Conservation (phyloP, 495 filamentous ascomycete genomes). For the Aspergillus wentii region DNA sequence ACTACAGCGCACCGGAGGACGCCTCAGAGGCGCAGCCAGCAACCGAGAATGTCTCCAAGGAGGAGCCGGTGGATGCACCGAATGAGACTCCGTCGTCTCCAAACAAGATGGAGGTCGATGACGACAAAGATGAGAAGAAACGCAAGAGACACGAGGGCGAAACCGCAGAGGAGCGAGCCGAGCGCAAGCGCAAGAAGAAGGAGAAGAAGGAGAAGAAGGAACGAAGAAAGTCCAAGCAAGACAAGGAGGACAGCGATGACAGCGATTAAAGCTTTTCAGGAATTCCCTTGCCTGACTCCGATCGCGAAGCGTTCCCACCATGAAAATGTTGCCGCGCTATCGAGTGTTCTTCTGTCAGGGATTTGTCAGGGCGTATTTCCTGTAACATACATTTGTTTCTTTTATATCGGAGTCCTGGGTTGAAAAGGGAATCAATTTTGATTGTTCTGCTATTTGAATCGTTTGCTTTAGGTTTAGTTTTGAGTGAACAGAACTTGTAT, state of each 20-base stretch:
- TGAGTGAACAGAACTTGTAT: background rate
- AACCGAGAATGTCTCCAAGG: constrained; percentile 33
- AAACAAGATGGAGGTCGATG: constrained; percentile 35
- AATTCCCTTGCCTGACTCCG: constrained; percentile 18
- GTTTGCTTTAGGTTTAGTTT: constrained; percentile 9
- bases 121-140: constrained; percentile 58
- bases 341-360: constrained; percentile 5
- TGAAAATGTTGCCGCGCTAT: background rate
- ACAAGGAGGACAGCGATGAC: constrained; percentile 52
- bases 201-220: constrained; percentile 69
- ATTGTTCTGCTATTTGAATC: constrained; percentile 11
- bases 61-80: constrained; percentile 28
- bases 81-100: constrained; percentile 25
- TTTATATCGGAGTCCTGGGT: constrained; percentile 38
- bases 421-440: constrained; percentile 36
- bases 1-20: constrained; percentile 61
- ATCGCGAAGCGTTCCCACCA: constrained; percentile 2
- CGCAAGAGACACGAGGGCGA: constrained; percentile 79
- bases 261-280: constrained; percentile 44
- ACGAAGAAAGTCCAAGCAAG: constrained; percentile 58
- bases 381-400: constrained; percentile 33
- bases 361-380: constrained; percentile 23
- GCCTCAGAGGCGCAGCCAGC: constrained; percentile 36
- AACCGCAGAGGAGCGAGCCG: constrained; percentile 68
- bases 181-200: constrained; percentile 72